Evolutionary conservation across 2,329 filamentous ascomycete species (phyloP), one percentile per base, ranked within the genome.

Genomic region (Trichoderma koningii): DNA sequence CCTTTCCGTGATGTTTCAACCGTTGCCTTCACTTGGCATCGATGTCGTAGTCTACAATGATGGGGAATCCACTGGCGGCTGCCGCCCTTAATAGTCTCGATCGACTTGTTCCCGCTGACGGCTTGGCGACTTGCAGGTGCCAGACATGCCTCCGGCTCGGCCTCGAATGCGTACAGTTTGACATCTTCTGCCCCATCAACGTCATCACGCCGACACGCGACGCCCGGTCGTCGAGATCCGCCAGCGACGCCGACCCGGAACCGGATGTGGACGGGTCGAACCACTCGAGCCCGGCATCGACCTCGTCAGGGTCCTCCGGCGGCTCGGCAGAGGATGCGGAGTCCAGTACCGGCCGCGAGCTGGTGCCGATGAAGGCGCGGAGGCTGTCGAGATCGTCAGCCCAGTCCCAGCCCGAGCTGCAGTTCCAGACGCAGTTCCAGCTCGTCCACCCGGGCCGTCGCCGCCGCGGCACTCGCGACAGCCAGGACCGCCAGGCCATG

Each of bases 151-250:
- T 64, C 19, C 61, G 61, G 3, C 21, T 64, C 5, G 61, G 61
- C 51, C 61, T 64, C 21, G 61, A 64, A 30, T 64, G 61, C 52
- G 61, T 55, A 21, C 61, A 64, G 44, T 64, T 64, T 44, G 61
- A 64, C 52, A 56, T 56, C 34, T 64, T 64, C 45, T 64, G 61
- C 51, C 61, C 61, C 30, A 56, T 64, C 61, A 64, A 64, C 45
- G 61, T 64, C 7, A 52, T 64, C 28, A 64, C 51, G 28, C 61
- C 61, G 51, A 64, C 61, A 44, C 61, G 61, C 44, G 61, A 64
- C n/a, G 47, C 60, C 28, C 60, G 60, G 60, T 50, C 60, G 23
- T 41, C 47, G 28, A 41, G 50, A 44, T 48, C 59, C 21, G 57
- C 42, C 26, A 45, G 48, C 17, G 48, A 52, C 48, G n/a, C 38